These are phyloP conservation scores for Syncephalis plumigaleata DNA, from an alignment of 371 early-diverging fungal species.

Conservation along the genomic window DNA sequence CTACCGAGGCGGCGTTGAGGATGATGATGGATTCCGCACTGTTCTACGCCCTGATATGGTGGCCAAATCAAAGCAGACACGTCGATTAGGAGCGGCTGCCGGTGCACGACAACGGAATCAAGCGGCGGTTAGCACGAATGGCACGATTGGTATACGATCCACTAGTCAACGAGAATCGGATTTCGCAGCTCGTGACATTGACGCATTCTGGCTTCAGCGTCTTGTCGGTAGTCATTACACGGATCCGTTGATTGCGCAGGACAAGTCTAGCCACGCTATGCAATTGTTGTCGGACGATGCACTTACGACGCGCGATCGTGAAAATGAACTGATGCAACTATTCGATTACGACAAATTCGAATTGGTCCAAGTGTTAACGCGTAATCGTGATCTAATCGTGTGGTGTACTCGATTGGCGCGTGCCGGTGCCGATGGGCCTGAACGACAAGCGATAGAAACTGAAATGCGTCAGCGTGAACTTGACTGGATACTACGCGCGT, in stretches of 20 bases:
- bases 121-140: conserved; percentile 8
- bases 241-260: conserved; percentile 74
- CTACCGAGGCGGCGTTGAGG: conserved; percentile 8
- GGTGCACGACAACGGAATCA: conserved; percentile 13
- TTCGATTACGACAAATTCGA: conserved; percentile 91
- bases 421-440: conserved; percentile 33
- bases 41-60: conserved; percentile 21
- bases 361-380: conserved; percentile 68
- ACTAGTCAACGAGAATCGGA: conserved; percentile 10
- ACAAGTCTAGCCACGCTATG: conserved; percentile 62
- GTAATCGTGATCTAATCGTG: conserved; percentile 74
- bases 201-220: conserved; percentile 96
- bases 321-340: conserved; percentile 84
- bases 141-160: conserved; percentile 8
- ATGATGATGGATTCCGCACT: conserved; percentile 26
- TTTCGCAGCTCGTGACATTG: conserved; percentile 64
- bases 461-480: conserved; percentile 51
- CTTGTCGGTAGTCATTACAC: conserved; percentile 56
- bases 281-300: conserved; percentile 48
- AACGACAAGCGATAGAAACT: conserved; percentile 28
- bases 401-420: conserved; percentile 81
- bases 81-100: no score
- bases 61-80: no score
- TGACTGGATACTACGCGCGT: conserved; percentile 49
- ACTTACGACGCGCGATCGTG: conserved; percentile 61